These are phyloP conservation scores for Lactarius akahatsu DNA, from an alignment of 768 basidiomycete genomes.

Conservation along the genomic window DNA sequence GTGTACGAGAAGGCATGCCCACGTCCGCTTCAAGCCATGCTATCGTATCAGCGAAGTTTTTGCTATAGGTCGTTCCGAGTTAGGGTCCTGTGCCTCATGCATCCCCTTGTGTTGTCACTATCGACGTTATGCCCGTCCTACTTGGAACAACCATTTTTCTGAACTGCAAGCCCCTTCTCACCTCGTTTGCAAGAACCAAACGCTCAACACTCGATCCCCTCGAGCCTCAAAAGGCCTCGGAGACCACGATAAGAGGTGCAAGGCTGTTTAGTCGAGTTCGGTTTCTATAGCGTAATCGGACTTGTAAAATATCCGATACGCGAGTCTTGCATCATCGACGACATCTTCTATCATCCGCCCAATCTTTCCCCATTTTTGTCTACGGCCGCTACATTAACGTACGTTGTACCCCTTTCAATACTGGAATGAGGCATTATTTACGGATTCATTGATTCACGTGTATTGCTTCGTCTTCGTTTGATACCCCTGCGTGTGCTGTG, in stretches of 20 bases:
- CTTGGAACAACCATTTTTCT: neutral
- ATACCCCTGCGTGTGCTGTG: neutral
- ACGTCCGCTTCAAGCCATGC: neutral
- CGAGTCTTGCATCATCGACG: constrained; percentile 19
- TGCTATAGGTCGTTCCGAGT: constrained; percentile 9
- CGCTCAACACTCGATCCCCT: neutral
- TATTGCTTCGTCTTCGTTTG: constrained; percentile 2
- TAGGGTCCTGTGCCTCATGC: neutral
- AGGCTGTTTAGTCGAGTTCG: constrained; percentile 1
- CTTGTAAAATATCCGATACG: constrained; percentile 1
- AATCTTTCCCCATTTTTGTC: constrained; percentile 11
- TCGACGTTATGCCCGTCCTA: neutral
- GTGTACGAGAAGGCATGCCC: neutral
- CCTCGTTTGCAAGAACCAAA: neutral
- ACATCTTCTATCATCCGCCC: constrained; percentile 7
- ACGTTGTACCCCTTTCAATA: constrained; percentile 7
- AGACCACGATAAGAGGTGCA: constrained; percentile 3
- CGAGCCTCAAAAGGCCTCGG: neutral
- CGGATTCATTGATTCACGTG: constrained; percentile 15
- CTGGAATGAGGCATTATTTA: neutral
- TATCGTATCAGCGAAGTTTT: constrained; percentile 9
- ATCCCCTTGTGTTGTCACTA: neutral
- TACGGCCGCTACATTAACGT: constrained; percentile 1
- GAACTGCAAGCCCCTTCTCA: constrained; percentile 4
- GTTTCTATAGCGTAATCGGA: constrained; percentile 15